Percentiles rank a stretch among this genome's conserved stretches.
These are phyloP conservation scores for Mycena capillaripes DNA, from an alignment of 768 basidiomycete genomes.

Conservation along the genomic window DNA sequence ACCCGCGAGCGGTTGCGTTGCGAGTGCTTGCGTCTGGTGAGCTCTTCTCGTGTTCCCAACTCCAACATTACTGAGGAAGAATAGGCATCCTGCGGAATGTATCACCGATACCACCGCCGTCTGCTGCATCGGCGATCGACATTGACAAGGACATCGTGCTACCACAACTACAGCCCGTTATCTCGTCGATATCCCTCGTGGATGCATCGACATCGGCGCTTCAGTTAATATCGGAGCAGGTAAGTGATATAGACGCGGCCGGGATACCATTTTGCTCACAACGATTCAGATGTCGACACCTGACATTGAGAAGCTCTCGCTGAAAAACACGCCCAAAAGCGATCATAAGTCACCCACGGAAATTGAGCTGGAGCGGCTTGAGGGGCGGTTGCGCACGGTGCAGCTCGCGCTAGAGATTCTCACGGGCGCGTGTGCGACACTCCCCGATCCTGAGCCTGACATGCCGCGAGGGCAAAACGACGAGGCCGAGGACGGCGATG, in stretches of 20 bases:
- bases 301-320: constrained; percentile 66
- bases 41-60: constrained; percentile 26
- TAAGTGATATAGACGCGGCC: constrained; percentile 42
- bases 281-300: constrained; percentile 53
- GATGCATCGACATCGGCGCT: constrained; percentile 65
- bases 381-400: constrained; percentile 78
- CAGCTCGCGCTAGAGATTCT: constrained; percentile 91
- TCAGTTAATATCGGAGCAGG: constrained; percentile 66
- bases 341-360: constrained; percentile 84
- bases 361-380: constrained; percentile 79
- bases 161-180: constrained; percentile 77
- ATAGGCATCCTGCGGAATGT: constrained; percentile 85
- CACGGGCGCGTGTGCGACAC: constrained; percentile 88
- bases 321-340: constrained; percentile 77
- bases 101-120: constrained; percentile 80
- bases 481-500: constrained; percentile 52
- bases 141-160: constrained; percentile 80
- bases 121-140: constrained; percentile 71
- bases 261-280: neutral
- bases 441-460: constrained; percentile 79
- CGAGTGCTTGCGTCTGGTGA: constrained; percentile 80
- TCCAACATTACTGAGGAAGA: constrained; percentile 3
- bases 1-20: constrained; percentile 67
- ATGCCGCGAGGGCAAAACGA: constrained; percentile 49
- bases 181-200: constrained; percentile 69